A percentile compares a stretch with the other conserved stretches of the same genome.
Conservation (phyloP, 768 basidiomycete genomes). For the Kwoniella mangroviensis region DNA sequence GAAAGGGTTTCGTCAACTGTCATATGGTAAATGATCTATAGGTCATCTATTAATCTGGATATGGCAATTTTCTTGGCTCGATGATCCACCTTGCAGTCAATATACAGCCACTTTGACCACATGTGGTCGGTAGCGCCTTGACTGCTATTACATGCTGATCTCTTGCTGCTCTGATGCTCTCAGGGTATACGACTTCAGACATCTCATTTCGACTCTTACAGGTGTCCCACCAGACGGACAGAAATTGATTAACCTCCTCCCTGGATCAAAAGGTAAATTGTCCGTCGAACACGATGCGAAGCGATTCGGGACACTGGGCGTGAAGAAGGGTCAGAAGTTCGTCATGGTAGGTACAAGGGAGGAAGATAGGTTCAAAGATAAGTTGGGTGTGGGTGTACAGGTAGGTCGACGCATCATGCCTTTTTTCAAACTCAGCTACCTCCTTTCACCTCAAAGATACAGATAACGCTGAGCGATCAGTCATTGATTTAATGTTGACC, state of each 20-base stretch:
- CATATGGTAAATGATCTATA: too few relatives aligned
- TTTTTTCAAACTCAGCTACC: too few relatives aligned
- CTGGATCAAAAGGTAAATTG: slow-evolving; percentile 69
- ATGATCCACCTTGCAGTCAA: too few relatives aligned
- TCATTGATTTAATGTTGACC: too few relatives aligned
- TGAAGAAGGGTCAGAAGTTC: slow-evolving; percentile 68
- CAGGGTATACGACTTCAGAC: slow-evolving; percentile 82
- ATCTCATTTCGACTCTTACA: slow-evolving; percentile 69
- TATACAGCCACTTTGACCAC: too few relatives aligned
- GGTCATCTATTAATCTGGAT: too few relatives aligned
- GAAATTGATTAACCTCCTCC: slow-evolving; percentile 80
- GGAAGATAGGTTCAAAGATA: slow-evolving; percentile 83
- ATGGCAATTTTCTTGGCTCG: too few relatives aligned
- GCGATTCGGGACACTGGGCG: slow-evolving; percentile 54
- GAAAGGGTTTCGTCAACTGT: neutral
- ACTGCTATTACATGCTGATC: too few relatives aligned
- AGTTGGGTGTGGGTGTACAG: slow-evolving; percentile 53
- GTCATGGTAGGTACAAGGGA: slow-evolving; percentile 84
- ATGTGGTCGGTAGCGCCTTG: too few relatives aligned
- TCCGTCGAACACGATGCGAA: slow-evolving; percentile 75
- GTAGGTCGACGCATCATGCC: slow-evolving; percentile 6
- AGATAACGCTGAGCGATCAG: too few relatives aligned
- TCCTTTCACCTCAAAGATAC: too few relatives aligned
- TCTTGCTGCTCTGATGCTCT: neutral
- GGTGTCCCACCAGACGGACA: slow-evolving; percentile 81